phyloP scores from a whole-genome alignment of 139 green algal species.

The Mesostigma viride region DNA sequence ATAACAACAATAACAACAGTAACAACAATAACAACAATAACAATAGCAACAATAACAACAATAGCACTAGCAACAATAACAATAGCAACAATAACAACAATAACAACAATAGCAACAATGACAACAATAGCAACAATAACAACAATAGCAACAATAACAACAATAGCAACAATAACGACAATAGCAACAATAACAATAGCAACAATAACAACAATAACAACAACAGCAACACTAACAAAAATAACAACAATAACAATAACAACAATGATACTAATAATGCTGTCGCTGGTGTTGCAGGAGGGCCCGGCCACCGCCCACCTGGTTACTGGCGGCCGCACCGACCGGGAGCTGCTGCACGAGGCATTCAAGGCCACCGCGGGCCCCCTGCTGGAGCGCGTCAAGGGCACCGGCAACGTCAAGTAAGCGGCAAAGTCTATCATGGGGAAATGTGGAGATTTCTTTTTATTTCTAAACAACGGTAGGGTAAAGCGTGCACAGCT shows the following conservation, averaged over 20 bases:
- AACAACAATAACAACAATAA: too few species aligned
- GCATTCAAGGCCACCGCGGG: neutral
- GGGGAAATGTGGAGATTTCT: too few species aligned
- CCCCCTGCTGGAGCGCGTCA: too few species aligned
- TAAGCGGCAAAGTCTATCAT: too few species aligned
- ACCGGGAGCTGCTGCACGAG: neutral
- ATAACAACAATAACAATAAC: neutral
- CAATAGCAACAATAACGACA: neutral
- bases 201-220: neutral
- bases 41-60: too few species aligned
- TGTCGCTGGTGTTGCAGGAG: neutral
- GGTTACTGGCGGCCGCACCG: neutral
- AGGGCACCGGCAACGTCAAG: too few species aligned
- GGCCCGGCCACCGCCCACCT: neutral
- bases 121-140: neutral
- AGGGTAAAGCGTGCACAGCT: too few species aligned
- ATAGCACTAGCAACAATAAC: neutral
- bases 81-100: neutral
- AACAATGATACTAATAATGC: neutral
- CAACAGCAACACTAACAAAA: too few species aligned
- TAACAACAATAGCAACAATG: neutral
- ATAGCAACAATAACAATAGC: neutral
- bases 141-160: neutral
- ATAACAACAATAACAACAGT: too few species aligned
- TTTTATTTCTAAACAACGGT: too few species aligned